Evolutionary conservation across 805 yeast species (phyloP), one percentile per base, ranked within the genome.

Genomic region (Saccharomycopsis sp.): DNA sequence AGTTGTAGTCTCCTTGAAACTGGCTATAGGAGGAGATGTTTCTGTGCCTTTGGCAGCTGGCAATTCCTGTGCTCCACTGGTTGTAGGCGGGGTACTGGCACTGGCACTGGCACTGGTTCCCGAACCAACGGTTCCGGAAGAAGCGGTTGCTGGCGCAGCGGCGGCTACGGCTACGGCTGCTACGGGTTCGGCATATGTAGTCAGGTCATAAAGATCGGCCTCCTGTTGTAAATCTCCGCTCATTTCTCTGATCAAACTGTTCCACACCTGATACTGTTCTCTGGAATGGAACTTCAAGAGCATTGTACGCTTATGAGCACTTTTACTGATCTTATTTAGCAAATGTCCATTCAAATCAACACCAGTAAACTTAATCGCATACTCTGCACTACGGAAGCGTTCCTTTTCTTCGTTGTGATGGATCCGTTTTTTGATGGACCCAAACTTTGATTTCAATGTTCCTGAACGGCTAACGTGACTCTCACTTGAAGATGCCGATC

Each of bases 271-370:
- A 54, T 52, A 61, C 44, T 61, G 63, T 5, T 56, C 63, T 20
- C 29, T 53, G 38, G 55, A 19, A 2, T 19, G 24, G 38, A 61
- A 61, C 35, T 58, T 61, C 59, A 61, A 55, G 7, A 57, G 47
- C 34, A 61, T 61, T 1, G 62, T 61, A 29, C 63, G 47, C 49
- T 56, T 61, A 29, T 61, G 63, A 20, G 61, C 63, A 47, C 55
- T 61, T 44, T 61, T 58, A 47, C 62, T 59, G 54, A 61, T 54
- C 41, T 58, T 58, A 49, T 47, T 61, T 23, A 61, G 55, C 9
- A 61, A 52, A 15, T 54, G 47, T 38, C 58, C 61, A 35, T 61
- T 59, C 47, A 61, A 50, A 47, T 61, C 63, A 44, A 54, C 41
- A n/a, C 63, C 63, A 3, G 54, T 54, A 54, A 61, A 61, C 44